Base-by-base conservation (phyloP, 177 flowering plant species). In the Vitis hybrid region DNA sequence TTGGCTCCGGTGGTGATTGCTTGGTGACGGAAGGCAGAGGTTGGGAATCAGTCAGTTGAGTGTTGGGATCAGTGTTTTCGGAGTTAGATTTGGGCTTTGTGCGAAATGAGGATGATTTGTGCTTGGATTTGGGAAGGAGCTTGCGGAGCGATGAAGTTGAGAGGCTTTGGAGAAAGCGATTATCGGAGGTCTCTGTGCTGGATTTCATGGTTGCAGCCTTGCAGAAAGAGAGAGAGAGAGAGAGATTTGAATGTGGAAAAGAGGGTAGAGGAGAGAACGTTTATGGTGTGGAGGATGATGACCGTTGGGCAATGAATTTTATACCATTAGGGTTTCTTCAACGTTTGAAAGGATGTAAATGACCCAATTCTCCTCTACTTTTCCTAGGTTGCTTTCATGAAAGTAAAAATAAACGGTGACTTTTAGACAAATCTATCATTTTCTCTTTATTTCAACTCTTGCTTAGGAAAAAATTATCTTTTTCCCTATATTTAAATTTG, bases 41-140 rank as follows among this genome's bases (percentile, higher is more conserved):
- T 4, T 68, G 62, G 13, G 19, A 15, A 21, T 61, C 61, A 27
- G 58, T 35, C 48, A 57, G 40, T 27, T 70, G 87, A 55, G 91
- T 60, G 84, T 93, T 93, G 3, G 86, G 87, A 76, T 93, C 86
- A 35, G 78, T 67, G 77, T 95, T 93, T 65, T 95, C 99, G 15
- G 64, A 19, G 68, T 79, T 76, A 16, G 59, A 78, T 79, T 77
- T 84, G 51, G 80, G 64, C 64, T 61, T 78, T 32, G 76, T 70
- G 18, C 56, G 67, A 60, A 24, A 62, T 14, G 71, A 71, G 54
- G 55, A 75, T 65, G 66, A n/a, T 64, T 81, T 87, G 46, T 64
- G 77, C 76, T 82, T 84, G 14, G 92, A 82, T 81, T 75, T 80
- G 11, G 87, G 85, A 66, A 87, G 86, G 48, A 90, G 72, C 48